Conservation (phyloP, 192 early-diverging fungal genomes). For the Kickxella alabastrina region DNA sequence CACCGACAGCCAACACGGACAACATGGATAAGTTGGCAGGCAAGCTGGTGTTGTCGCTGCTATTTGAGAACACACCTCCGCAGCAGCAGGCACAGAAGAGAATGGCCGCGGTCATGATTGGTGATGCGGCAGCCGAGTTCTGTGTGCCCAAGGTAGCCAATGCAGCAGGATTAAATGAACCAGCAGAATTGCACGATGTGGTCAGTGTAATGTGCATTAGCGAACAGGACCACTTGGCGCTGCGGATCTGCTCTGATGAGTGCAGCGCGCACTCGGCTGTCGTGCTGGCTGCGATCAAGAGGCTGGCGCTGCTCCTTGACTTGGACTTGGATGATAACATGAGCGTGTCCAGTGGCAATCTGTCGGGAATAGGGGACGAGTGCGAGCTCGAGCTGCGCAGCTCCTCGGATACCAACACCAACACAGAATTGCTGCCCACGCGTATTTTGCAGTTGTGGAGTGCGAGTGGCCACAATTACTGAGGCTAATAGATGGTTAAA, state of each 20-base stretch:
- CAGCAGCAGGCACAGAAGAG: constrained; percentile 4
- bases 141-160: no score
- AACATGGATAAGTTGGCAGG: no score
- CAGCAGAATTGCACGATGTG: no score
- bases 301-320: constrained; percentile 19
- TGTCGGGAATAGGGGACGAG: no score
- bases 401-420: no score
- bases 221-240: constrained; percentile 17
- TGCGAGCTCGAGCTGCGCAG: no score
- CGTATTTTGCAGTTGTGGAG: background rate
- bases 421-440: no score
- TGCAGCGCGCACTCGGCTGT: constrained; percentile 12
- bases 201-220: constrained; percentile 25
- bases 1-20: no score
- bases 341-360: background rate
- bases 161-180: no score
- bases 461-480: no score
- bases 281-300: constrained; percentile 9
- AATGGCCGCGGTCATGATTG: constrained; percentile 13
- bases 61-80: constrained; percentile 24
- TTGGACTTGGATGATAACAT: background rate
- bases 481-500: no score
- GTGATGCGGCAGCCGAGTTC: constrained; percentile 21
- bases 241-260: constrained; percentile 20
- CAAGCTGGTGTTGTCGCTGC: constrained; percentile 15